These are phyloP conservation scores for Eimeria necatrix DNA, from an alignment of 169 alveolate genomes.

Conservation along the genomic window DNA sequence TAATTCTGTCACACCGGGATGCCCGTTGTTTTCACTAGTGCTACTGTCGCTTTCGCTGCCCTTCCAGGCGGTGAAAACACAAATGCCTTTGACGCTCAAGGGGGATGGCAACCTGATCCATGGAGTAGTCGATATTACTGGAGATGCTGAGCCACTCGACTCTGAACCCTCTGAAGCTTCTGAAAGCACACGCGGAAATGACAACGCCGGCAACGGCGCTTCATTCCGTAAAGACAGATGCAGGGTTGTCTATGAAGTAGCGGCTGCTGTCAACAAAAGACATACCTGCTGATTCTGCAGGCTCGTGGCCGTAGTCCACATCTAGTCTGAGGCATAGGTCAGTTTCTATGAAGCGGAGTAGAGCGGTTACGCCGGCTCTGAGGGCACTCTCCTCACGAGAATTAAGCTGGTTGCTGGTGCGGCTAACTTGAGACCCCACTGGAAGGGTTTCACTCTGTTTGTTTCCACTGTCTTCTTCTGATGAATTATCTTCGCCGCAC, in stretches of 20 bases:
- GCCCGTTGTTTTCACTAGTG: conserved; percentile 2
- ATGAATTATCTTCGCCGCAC: background rate
- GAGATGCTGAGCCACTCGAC: background rate
- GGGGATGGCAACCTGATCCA: conserved; percentile 34
- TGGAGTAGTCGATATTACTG: background rate
- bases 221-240: background rate
- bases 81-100: background rate
- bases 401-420: conserved; percentile 10
- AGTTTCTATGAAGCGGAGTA: conserved; percentile 17
- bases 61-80: conserved; percentile 46
- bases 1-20: conserved; percentile 55
- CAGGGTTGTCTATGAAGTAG: background rate
- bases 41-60: conserved; percentile 22
- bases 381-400: conserved; percentile 54
- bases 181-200: background rate
- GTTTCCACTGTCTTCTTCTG: conserved; percentile 13
- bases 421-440: background rate
- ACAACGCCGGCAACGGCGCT: background rate
- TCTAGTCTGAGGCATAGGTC: conserved; percentile 62
- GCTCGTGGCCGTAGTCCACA: conserved; percentile 8
- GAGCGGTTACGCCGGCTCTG: conserved; percentile 33
- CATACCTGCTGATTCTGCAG: conserved; percentile 33
- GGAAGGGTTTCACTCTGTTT: background rate
- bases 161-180: conserved; percentile 9
- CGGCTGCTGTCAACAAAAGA: background rate